Evolutionary conservation across 768 basidiomycete genomes (phyloP).

Genomic region (Suillus ampliporus): DNA sequence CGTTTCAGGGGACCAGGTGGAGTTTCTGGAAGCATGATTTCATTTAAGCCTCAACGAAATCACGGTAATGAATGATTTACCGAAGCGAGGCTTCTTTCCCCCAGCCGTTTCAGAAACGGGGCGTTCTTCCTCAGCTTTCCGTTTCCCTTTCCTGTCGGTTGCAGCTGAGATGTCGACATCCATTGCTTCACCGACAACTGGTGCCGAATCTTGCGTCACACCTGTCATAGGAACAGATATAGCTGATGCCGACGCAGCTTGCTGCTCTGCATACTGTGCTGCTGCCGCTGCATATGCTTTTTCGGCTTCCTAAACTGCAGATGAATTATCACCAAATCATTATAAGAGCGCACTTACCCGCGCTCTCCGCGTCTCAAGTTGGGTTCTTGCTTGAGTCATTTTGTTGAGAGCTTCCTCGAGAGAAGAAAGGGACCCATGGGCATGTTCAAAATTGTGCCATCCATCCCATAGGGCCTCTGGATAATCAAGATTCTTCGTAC

Average conservation of each 20-base stretch:
- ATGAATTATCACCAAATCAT: constrained; percentile 1
- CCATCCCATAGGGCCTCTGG: constrained; percentile 94
- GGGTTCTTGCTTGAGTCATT: constrained; percentile 66
- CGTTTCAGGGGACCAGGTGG: constrained; percentile 61
- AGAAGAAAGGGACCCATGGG: constrained; percentile 74
- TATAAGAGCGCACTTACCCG: constrained; percentile 51
- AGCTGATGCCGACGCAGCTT: constrained; percentile 42
- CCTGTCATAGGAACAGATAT: constrained; percentile 24
- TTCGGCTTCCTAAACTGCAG: constrained; percentile 58
- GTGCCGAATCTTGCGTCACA: constrained; percentile 5
- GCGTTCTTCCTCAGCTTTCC: constrained; percentile 62
- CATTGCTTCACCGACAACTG: constrained; percentile 40
- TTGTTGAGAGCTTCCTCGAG: constrained; percentile 67
- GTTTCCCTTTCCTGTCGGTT: constrained; percentile 57
- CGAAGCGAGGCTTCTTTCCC: constrained; percentile 66
- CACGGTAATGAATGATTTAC: constrained; percentile 42
- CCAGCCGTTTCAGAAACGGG: constrained; percentile 44
- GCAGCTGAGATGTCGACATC: constrained; percentile 42
- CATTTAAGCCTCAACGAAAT: not conserved
- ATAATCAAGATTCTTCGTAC: constrained; percentile 85
- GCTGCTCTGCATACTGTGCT: constrained; percentile 51
- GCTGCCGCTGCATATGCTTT: constrained; percentile 58
- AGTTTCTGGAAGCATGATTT: constrained; percentile 40
- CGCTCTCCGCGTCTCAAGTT: constrained; percentile 64
- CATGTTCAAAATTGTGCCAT: constrained; percentile 87